Evolutionary conservation across 2,329 filamentous ascomycete genomes (phyloP).

Genomic region (Penicillium sp.): DNA sequence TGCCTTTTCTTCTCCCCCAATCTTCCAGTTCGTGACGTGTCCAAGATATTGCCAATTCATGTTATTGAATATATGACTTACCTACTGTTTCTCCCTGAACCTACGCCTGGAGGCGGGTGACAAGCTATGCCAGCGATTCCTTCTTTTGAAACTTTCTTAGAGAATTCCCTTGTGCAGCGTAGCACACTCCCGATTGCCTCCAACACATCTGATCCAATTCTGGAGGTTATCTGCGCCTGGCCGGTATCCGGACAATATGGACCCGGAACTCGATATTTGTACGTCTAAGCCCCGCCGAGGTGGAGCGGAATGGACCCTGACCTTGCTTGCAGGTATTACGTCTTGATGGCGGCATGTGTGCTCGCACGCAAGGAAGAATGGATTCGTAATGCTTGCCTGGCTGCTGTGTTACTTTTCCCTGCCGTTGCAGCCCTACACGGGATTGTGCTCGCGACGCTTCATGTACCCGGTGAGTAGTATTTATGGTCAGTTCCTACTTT

Average conservation of each 20-base stretch:
- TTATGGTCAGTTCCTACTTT: no score
- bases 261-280: slow-evolving; percentile 42
- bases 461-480: slow-evolving; percentile 55
- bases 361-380: slow-evolving; percentile 62
- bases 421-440: slow-evolving; percentile 65
- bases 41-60: background rate
- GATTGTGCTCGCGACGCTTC: slow-evolving; percentile 60
- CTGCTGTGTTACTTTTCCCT: slow-evolving; percentile 62
- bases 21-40: background rate
- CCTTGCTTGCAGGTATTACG: slow-evolving; percentile 55
- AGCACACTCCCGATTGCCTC: slow-evolving; percentile 9
- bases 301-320: slow-evolving; percentile 1
- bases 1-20: background rate
- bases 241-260: slow-evolving; percentile 46
- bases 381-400: slow-evolving; percentile 63
- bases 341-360: slow-evolving; percentile 63
- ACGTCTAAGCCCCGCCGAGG: slow-evolving; percentile 14
- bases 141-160: slow-evolving; percentile 4
- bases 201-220: slow-evolving; percentile 22
- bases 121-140: slow-evolving; percentile 23
- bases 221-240: slow-evolving; percentile 46
- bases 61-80: slow-evolving; percentile 7
- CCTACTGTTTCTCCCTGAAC: background rate
- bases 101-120: slow-evolving; percentile 5
- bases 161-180: slow-evolving; percentile 13